Evolutionary conservation across 306 rosid genomes (phyloP), one percentile per base, ranked within the genome.

Genomic region (Pueraria montana): DNA sequence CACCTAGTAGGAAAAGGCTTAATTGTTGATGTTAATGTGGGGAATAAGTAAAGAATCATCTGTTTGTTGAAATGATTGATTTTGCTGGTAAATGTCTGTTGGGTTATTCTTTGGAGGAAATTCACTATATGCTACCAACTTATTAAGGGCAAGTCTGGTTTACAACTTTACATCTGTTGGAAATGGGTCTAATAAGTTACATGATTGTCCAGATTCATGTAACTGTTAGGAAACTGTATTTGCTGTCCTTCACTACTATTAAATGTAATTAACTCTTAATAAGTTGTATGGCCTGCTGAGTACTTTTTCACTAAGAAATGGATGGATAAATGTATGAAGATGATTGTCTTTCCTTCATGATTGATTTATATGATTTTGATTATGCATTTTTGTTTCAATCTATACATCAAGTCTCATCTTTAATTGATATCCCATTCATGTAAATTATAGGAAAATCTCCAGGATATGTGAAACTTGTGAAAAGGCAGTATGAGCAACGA

Each of bases 401-500:
- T 36, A 73, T 38, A 27, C 24, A 56, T 79, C 27, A 69, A 48
- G 20, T 62, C 52, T 71, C 16, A 2, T 24, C 24, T 84, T 17
- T 81, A 27, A 81, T 30, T 55, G 45, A 80, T 36, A 4, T 43
- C 46, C n/a, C 43, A 13, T 73, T 61, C 53, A 20, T 72, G 17
- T 72, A 61, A 80, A 40, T 78, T 88, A 36, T 62, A 83, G 87
- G 91, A 70, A 59, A 27, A 20, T 52, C 74, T 84, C 24, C 72
- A n/a, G 82, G 89, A 62, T 23, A 75, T 89, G 89, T 80, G 72
- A 91, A 84, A 70, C 82, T 80, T 77, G 59, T 32, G 74, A 80
- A 85, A 82, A 68, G 27, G 32, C 90, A 91, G 74, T 45, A 94
- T 94, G 98, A 83, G 88, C 81, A 83, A 70, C 86, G 87, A 90